Base-by-base conservation (phyloP, 208 protist genomes). In the Strigomonas culicis region DNA sequence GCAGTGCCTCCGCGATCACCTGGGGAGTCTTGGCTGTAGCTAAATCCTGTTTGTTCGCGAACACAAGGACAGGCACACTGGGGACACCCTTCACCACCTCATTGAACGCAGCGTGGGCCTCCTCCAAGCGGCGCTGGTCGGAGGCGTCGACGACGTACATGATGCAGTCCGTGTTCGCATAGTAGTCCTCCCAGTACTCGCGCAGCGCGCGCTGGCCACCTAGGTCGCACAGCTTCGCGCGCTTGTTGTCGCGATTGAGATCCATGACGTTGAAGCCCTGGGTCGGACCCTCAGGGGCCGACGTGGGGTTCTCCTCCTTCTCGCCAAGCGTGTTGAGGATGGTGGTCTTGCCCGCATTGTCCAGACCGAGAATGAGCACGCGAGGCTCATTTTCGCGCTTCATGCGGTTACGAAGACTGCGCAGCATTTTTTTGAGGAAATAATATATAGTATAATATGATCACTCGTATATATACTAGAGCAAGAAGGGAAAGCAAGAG, bases 11-110 rank as follows among this genome's bases (percentile, higher is more conserved):
- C 0, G 92, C 84, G 34, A 98, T 70, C 43, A 71, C 71, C 64
- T 92, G 70, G 1, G 86, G 74, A 31, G 78, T 49, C 70, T 98
- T 87, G 1, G 97, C 89, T 0, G 93, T 90, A 19, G 93, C 88
- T 30, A 99, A 77, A 77, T 99, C 99, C 70, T 99, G 98, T 88
- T 99, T 99, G 81, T 99, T 99, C 17, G 99, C 99, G 55, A 99
- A 96, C 30, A 99, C 91, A 7, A 99, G 83, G 31, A 99, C 83
- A 25, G 98, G 97, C 21, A 98, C 97, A 7, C 88, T 92, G 7
- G 96, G 95, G 0, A 99, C 82, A 25, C 97, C 90, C 75, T 90
- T 68, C 27, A 99, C 74, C 0, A 99, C 80, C 49, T 92, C 75
- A 11, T 83, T 60, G 43, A 99, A 93, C 60, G 99, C 92, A 34